Percentiles rank a stretch among this genome's conserved stretches.
phyloP scores from a whole-genome alignment of 139 green algal species.

The Spirogloea muscicola region DNA sequence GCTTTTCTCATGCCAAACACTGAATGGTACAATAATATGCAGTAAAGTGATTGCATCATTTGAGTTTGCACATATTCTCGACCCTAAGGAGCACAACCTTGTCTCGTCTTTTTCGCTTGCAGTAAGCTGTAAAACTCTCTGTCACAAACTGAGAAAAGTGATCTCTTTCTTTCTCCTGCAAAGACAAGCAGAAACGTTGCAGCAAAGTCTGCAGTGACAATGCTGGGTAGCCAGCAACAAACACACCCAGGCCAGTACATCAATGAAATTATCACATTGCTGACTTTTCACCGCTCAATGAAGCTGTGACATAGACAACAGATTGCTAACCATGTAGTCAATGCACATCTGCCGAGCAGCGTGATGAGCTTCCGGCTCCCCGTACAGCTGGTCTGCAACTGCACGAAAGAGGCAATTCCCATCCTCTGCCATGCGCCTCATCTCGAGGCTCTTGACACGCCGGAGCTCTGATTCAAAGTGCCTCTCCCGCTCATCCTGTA shows the following conservation, averaged over 20 bases:
- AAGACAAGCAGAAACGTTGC: not conserved
- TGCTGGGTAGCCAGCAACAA: too few relatives aligned
- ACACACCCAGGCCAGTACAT: too few relatives aligned
- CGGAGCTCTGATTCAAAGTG: constrained; percentile 27
- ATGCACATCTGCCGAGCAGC: constrained; percentile 37
- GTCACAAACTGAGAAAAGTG: constrained; percentile 46
- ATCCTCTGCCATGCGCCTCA: constrained; percentile 23
- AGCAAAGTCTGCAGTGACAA: not conserved
- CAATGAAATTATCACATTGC: too few relatives aligned
- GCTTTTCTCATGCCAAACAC: too few relatives aligned
- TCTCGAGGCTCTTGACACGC: constrained; percentile 1
- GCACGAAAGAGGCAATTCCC: constrained; percentile 42
- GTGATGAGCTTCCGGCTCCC: constrained; percentile 19
- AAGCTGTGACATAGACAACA: too few relatives aligned
- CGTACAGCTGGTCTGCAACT: constrained; percentile 38
- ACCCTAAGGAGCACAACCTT: constrained; percentile 18
- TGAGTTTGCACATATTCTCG: too few relatives aligned
- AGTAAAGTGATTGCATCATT: too few relatives aligned
- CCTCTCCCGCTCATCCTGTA: constrained; percentile 28
- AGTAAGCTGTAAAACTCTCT: constrained; percentile 39
- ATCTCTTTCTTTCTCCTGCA: constrained; percentile 39
- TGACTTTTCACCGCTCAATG: too few relatives aligned
- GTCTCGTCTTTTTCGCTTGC: constrained; percentile 39
- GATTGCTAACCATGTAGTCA: constrained; percentile 32
- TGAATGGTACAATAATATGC: too few relatives aligned